phyloP scores from a whole-genome alignment of 164 flowering plant genomes.

The Protea cynaroides region DNA sequence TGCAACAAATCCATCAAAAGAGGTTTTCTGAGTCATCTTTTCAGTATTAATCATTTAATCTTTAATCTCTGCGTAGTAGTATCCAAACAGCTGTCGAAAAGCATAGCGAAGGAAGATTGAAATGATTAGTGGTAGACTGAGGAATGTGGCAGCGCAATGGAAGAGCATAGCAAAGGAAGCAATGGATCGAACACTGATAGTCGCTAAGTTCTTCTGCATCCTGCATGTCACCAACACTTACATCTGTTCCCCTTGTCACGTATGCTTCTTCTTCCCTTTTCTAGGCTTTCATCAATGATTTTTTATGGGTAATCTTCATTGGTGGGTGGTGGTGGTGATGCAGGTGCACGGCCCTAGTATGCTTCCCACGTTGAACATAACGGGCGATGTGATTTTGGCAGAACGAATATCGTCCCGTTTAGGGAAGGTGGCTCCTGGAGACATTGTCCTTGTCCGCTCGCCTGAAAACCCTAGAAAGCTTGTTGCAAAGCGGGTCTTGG shows the following conservation, averaged over 20 bases:
- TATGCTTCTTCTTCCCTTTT: conserved; percentile 9
- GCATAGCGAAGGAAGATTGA: background rate
- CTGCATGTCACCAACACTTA: conserved; percentile 56
- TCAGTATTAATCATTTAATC: too few relatives aligned
- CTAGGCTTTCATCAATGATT: too few relatives aligned
- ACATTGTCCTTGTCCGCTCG: conserved; percentile 48
- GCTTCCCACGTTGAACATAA: conserved; percentile 57
- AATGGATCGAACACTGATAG: conserved; percentile 10
- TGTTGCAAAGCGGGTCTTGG: conserved; percentile 51
- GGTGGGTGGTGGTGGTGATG: conserved; percentile 1
- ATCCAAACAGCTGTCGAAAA: too few relatives aligned
- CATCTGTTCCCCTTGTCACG: conserved; percentile 33
- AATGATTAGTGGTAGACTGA: conserved; percentile 1
- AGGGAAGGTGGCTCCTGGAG: conserved; percentile 43
- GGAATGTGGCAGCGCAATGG: conserved; percentile 16
- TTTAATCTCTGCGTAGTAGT: too few relatives aligned
- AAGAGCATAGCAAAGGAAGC: conserved; percentile 39
- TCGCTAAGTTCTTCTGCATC: conserved; percentile 40
- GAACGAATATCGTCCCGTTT: conserved; percentile 47
- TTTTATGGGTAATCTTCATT: too few relatives aligned
- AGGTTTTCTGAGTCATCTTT: too few relatives aligned
- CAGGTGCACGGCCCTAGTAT: conserved; percentile 84
- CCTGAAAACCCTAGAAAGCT: conserved; percentile 54
- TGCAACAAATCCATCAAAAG: too few relatives aligned
- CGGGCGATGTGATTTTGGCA: conserved; percentile 41